Evolutionary conservation across 1,284 basidiomycete species (phyloP), one percentile per base, ranked within the genome.

Genomic region (Moesziomyces parantarcticus): DNA sequence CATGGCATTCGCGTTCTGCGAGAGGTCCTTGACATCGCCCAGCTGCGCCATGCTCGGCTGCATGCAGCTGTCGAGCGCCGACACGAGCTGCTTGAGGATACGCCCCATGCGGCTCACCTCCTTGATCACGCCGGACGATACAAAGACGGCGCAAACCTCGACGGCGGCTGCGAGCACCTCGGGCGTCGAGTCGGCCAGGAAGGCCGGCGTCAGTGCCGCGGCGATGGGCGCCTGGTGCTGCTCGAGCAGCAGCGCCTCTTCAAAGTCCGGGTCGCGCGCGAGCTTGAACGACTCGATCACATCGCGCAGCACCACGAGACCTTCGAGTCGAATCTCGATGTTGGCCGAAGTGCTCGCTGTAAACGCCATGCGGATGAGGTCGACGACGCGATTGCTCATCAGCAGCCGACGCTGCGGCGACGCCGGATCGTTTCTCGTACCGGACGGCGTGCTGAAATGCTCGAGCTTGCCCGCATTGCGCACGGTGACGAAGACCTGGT

Each of bases 201-300:
- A 99, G 0, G 96, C 95, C 0, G 97, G 96, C 0, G 95, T 99
- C n/a, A 99, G 87, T 0, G 97, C 97, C 3, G 97, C 94, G 1
- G 96, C 96, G 63, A 99, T 97, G 0, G 97, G 96, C 0, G 97
- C 97, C 85, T 99, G 96, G 84, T 97, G 92, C 84, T 99, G 97
- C 82, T 99, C 96, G n/a, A 99, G 88, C 2, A 99, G 86, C 4
- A 95, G 86, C 0, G 93, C 89, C 67, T 93, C 92, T 45, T 93
- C 91, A 79, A 94, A 98, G 64, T 95, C 94, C 1, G 94, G 92
- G 85, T 99, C 97, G 1, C 92, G 92, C 3, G 93, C 89, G 23
- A 87, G 85, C 4, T 92, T 89, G 84, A 98, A 99, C 54, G 90
- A 89, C 92, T 96, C 89, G 66, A 99, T 94, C 39, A 99, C 93